Percentiles rank a stretch among this genome's conserved stretches.
phyloP scores from a whole-genome alignment of 805 yeast species.

The Sungouiozyma intestinalis region DNA sequence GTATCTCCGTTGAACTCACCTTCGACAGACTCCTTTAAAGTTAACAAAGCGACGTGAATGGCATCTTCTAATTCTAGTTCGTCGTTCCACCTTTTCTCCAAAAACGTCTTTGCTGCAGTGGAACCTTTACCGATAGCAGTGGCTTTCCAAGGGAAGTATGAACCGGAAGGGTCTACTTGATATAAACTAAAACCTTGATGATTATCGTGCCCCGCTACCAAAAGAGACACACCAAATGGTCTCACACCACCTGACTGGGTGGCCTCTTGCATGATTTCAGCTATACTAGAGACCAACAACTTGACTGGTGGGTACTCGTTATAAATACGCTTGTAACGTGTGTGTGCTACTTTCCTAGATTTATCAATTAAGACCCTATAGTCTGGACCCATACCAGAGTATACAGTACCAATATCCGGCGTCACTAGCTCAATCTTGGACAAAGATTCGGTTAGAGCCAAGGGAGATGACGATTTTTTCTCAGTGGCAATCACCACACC shows the following conservation, averaged over 20 bases:
- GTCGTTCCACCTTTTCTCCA: constrained; percentile 97
- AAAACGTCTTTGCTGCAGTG: constrained; percentile 89
- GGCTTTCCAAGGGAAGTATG: constrained; percentile 98
- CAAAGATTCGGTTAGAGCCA: constrained; percentile 63
- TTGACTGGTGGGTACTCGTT: constrained; percentile 97
- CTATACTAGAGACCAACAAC: constrained; percentile 86
- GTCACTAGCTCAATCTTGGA: constrained; percentile 76
- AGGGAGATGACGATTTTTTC: constrained; percentile 71
- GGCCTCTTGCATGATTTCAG: constrained; percentile 96
- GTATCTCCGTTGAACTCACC: constrained; percentile 97
- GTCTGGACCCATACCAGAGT: constrained; percentile 99
- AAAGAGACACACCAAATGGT: constrained; percentile 93
- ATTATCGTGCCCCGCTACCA: constrained; percentile 91
- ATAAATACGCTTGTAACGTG: constrained; percentile 84
- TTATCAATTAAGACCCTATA: constrained; percentile 89
- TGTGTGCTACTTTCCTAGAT: constrained; percentile 87
- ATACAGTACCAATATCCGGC: constrained; percentile 93
- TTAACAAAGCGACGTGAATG: constrained; percentile 86
- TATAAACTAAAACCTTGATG: constrained; percentile 66
- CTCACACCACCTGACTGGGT: constrained; percentile 98
- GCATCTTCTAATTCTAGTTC: constrained; percentile 97
- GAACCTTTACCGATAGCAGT: constrained; percentile 98
- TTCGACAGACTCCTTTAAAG: constrained; percentile 92
- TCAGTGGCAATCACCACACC: constrained; percentile 97
- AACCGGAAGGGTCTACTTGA: constrained; percentile 97